Evolutionary conservation across 1,139 yeast genomes (phyloP), one percentile per base, ranked within the genome.

Genomic region (Debaryomyces sp.): DNA sequence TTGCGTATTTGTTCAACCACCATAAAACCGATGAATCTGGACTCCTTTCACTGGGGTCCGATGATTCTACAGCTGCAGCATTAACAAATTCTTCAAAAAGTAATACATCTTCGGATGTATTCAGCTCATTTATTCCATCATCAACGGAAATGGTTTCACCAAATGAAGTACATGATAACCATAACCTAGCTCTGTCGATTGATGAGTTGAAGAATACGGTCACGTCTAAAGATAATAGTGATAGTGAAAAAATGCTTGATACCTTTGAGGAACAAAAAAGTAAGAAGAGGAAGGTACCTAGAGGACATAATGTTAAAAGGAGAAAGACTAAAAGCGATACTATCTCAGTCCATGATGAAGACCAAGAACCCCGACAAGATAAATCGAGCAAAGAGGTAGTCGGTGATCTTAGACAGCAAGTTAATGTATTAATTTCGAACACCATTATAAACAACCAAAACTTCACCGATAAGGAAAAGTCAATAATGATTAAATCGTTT

Each of bases 401-500:
- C 8, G 30, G 30, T n/a, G 36, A 41, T 30, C 36, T 45, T 9
- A 56, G 66, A 35, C 51, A 53, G 15, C 59, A 60, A 26, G 58
- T 65, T 5, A 60, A 61, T 41, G 42, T 49, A 4, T 50, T 63
- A 35, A 54, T 67, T 6, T 50, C 53, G n/a, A 44, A 51, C 10
- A 50, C 48, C 8, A 55, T 63, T 15, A 26, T 60, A n/a, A 54
- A 56, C 41, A 64, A 62, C 49, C 46, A 47, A 8, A 32, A 35
- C 9, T 51, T 63, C 23, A 40, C 52, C 13, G 56, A 54, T 6
- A 49, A 50, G 36, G 66, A 65, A 26, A 65, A 64, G 44, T 44
- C 55, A 8, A 48, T 54, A 8, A 48, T 66, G 46, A 40, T 67
- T 37, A 67, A 63, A 47, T 53, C 63, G 10, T 61, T 67, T 34